Base-by-base conservation (phyloP, 2,329 filamentous ascomycete genomes). In the Beauveria asiatica region DNA sequence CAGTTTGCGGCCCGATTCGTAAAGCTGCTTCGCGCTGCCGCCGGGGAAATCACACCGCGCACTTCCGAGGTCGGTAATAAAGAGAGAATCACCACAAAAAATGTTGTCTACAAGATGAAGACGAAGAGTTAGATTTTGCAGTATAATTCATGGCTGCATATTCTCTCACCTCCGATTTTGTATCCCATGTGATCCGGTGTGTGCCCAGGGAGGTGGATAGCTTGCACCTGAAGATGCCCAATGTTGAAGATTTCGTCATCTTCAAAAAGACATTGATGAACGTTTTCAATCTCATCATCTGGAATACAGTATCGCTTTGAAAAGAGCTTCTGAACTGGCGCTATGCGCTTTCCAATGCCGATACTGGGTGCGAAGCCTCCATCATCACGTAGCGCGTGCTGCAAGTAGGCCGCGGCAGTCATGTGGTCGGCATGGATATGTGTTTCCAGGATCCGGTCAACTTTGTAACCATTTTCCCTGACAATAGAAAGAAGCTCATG, bases 151-250 rank as follows among this genome's bases (percentile, higher is more conserved):
- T 10, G 16, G 13, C 23, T 16, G 17, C 2, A 19, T 21, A 52
- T 4, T 10, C 9, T 37, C 50, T 53, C 2, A 53, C 51, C 69
- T 70, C 80, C 81, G 55, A 86, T 78, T 39, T 72, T 69, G 62
- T 87, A 87, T 0, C 83, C 83, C 16, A 84, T 65, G 59, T 86
- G 82, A 63, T 86, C 83, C 0, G 83, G 81, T 0, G 83, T 85
- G 63, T 86, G 82, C 0, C 83, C 83, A 0, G 83, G 82, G 0
- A 87, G 76, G 64, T 85, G 78, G 0, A 86, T 67, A 0, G 76
- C 81, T 2, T 67, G 72, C 0, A 70, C 79, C 1, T 63, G 66
- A 16, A 86, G 37, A 0, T 67, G 58, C 0, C 84, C 83, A 42
- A 87, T 74, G 0, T 64, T 19, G 63, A 86, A 84, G 0, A 61